Conservation (phyloP, 1,284 basidiomycete genomes). For the Pseudozyma hubeiensis region DNA sequence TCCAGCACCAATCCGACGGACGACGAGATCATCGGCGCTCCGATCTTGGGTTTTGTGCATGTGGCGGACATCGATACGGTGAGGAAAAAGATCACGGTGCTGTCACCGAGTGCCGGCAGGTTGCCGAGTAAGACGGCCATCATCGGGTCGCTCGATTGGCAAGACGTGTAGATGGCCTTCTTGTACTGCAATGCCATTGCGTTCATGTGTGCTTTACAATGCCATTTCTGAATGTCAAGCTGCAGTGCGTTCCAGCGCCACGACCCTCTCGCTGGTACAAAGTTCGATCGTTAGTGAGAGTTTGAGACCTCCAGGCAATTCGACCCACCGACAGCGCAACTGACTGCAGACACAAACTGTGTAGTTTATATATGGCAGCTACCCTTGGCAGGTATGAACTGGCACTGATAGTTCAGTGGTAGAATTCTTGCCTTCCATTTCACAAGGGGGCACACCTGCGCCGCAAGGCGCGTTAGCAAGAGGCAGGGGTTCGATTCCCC, state of each 20-base stretch:
- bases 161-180: slow-evolving; percentile 1
- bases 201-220: background rate
- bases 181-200: background rate
- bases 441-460: slow-evolving; percentile 5
- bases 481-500: slow-evolving; percentile 53
- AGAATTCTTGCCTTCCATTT: slow-evolving; percentile 14
- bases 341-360: background rate
- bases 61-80: slow-evolving; percentile 63
- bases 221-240: no score
- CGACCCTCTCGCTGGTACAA: no score
- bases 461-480: slow-evolving; percentile 17
- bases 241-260: no score
- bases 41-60: slow-evolving; percentile 63
- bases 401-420: slow-evolving; percentile 6
- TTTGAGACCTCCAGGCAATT: no score
- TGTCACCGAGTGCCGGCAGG: slow-evolving; percentile 59
- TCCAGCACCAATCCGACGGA: slow-evolving; percentile 48
- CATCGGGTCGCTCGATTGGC: slow-evolving; percentile 41
- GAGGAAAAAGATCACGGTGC: slow-evolving; percentile 63
- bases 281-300: no score
- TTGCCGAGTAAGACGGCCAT: slow-evolving; percentile 65
- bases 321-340: no score
- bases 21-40: slow-evolving; percentile 58
- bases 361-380: background rate
- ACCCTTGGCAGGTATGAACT: background rate